Base-by-base conservation (phyloP, 2,329 filamentous ascomycete genomes). In the Lizonia empirigonia region DNA sequence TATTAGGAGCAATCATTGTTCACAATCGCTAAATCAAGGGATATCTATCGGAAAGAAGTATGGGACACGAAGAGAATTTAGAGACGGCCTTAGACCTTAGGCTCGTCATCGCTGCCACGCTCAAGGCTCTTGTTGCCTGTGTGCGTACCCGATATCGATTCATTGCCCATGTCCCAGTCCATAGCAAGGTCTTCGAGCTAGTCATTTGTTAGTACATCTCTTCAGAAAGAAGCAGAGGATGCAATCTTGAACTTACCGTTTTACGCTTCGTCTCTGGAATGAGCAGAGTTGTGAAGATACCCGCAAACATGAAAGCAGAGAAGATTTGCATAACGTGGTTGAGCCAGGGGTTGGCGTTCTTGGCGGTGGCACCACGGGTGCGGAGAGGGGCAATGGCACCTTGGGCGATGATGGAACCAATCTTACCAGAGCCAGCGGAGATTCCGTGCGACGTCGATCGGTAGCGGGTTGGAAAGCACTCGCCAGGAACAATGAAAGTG, bases 281-380 rank as follows among this genome's bases (percentile, higher is more conserved):
- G 16, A 92, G 74, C 24, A 91, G 76, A 0, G 86, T 86, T 2
- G 84, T 83, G 40, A 90, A 75, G 30, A 83, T 81, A 49, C 89
- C 89, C 30, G 81, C 82, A 3, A 92, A 77, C 89, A 91, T 92
- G 77, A 92, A 91, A 9, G 89, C 79, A 0, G 88, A 87, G 71
- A 89, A 91, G 39, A 91, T 87, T 66, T 90, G 81, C 77, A 93
- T 85, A 37, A 92, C 81, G 47, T 88, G 85, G 71, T 88, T 82
- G 55, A 92, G 79, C 82, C 86, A 88, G 2, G 87, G 87, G 13
- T 70, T 77, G 0, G 80, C 78, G 13, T 76, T 71, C 27, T 48
- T 58, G 9, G 52, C 41, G 30, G 42, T 50, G 0, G 79, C 74
- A 23, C 85, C 87, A 22, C 81, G 81, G 10, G 79, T 81, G 18